A percentile compares a stretch with the other conserved stretches of the same genome.
Evolutionary conservation across 2,329 filamentous ascomycete genomes (phyloP).

Genomic region (Sphaerulina musiva): DNA sequence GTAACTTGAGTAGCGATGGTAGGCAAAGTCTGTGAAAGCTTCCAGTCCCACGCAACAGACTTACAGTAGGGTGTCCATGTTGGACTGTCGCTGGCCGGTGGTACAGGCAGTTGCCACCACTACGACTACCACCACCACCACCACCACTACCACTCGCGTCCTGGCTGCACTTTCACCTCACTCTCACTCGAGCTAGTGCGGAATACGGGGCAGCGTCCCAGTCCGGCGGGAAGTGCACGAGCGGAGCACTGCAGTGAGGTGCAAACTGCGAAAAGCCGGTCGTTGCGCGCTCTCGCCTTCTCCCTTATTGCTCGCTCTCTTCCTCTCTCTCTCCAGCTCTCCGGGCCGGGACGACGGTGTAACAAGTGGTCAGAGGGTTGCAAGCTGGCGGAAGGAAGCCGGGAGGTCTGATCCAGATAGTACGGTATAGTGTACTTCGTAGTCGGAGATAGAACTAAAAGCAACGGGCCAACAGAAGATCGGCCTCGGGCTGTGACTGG

Average conservation of each 20-base stretch:
- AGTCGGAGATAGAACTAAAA: background rate
- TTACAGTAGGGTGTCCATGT: slow-evolving; percentile 24
- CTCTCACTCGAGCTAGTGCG: slow-evolving; percentile 1
- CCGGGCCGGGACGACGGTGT: too few relatives aligned
- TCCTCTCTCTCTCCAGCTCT: too few relatives aligned
- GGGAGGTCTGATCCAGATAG: background rate
- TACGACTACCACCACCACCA: too few relatives aligned
- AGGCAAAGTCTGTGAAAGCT: background rate
- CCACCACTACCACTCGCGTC: background rate
- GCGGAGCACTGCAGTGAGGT: background rate
- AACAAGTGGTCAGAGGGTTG: background rate
- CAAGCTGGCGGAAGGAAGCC: background rate
- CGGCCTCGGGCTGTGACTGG: background rate
- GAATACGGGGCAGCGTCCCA: background rate
- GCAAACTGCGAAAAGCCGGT: background rate
- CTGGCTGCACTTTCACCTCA: background rate
- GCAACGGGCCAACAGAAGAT: background rate
- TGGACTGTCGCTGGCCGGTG: background rate
- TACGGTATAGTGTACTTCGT: background rate
- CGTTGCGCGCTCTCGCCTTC: too few relatives aligned
- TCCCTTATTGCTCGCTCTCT: too few relatives aligned
- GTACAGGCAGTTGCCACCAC: background rate
- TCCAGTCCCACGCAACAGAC: background rate
- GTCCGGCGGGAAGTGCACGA: background rate
- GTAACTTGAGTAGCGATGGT: background rate